Conservation (phyloP, 1,139 yeast genomes). For the Nadsonia commutata region DNA sequence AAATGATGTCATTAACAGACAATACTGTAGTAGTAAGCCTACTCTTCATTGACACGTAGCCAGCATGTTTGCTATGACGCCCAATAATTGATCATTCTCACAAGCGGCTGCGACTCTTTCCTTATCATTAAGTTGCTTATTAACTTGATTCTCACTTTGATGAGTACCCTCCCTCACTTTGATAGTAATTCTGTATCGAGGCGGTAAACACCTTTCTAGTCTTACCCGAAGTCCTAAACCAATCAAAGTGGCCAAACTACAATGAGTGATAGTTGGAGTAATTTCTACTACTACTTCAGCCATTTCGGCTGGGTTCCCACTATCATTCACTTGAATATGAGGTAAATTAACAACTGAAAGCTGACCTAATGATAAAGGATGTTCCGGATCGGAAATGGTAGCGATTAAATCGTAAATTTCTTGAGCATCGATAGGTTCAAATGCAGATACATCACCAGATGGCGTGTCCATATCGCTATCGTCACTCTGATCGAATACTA, state of each 20-base stretch:
- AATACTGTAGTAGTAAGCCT: no score
- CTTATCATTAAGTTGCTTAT: conserved; percentile 91
- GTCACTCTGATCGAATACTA: neutral
- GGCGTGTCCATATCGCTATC: conserved; percentile 1
- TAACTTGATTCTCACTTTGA: conserved; percentile 90
- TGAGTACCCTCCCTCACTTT: conserved; percentile 84
- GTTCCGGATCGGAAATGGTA: conserved; percentile 92
- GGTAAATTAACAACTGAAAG: conserved; percentile 79
- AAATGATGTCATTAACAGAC: no score
- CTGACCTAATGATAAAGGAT: conserved; percentile 89
- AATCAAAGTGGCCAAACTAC: conserved; percentile 88
- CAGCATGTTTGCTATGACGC: conserved; percentile 85
- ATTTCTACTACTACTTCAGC: conserved; percentile 71
- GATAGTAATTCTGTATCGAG: conserved; percentile 67
- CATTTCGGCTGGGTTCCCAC: conserved; percentile 36
- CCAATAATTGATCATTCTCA: conserved; percentile 81
- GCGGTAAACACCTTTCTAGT: conserved; percentile 75
- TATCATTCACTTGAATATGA: conserved; percentile 58
- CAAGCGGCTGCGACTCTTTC: conserved; percentile 98
- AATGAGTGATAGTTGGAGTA: conserved; percentile 96
- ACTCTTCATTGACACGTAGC: conserved; percentile 57
- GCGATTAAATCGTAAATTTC: conserved; percentile 67
- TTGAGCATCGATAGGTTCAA: conserved; percentile 65
- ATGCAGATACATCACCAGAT: conserved; percentile 18
- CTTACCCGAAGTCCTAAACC: conserved; percentile 92